Percentiles rank a stretch among this genome's conserved stretches.
Evolutionary conservation across 1,139 yeast genomes (phyloP).

Genomic region (Wickerhamomyces sp.): DNA sequence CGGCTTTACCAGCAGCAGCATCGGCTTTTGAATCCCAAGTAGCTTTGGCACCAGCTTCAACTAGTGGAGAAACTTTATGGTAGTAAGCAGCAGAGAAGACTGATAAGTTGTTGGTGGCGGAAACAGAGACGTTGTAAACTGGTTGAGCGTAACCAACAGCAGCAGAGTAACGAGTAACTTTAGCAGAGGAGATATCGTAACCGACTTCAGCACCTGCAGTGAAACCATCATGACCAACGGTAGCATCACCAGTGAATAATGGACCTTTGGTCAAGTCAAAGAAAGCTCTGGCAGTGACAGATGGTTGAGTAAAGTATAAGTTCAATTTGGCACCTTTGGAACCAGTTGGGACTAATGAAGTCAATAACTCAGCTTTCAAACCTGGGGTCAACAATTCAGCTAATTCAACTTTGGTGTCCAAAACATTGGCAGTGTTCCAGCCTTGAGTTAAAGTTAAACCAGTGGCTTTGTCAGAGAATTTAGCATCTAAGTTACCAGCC

Average conservation of each 20-base stretch:
- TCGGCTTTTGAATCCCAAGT: constrained; percentile 85
- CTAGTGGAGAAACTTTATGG: constrained; percentile 88
- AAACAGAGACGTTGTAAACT: constrained; percentile 80
- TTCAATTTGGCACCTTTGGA: constrained; percentile 88
- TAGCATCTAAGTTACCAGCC: constrained; percentile 87
- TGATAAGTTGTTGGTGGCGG: constrained; percentile 85
- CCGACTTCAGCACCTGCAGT: constrained; percentile 97
- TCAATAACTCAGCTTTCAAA: constrained; percentile 86
- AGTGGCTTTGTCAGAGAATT: constrained; percentile 88
- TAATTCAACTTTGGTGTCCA: constrained; percentile 91
- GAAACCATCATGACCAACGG: constrained; percentile 94
- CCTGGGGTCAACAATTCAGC: constrained; percentile 93
- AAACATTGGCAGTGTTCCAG: constrained; percentile 92
- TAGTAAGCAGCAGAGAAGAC: constrained; percentile 94
- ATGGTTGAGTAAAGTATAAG: constrained; percentile 88
- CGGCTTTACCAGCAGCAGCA: constrained; percentile 54
- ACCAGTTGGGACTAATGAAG: constrained; percentile 84
- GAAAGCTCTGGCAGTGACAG: constrained; percentile 91
- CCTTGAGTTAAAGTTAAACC: constrained; percentile 96
- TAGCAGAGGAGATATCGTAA: constrained; percentile 89
- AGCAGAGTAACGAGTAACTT: constrained; percentile 90
- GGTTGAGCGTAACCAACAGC: constrained; percentile 93
- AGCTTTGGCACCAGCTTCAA: constrained; percentile 98
- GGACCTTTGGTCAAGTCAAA: constrained; percentile 96
- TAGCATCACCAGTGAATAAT: constrained; percentile 88